Base-by-base conservation (phyloP, 1,284 basidiomycete species). In the Cutaneotrichosporon mucoides region DNA sequence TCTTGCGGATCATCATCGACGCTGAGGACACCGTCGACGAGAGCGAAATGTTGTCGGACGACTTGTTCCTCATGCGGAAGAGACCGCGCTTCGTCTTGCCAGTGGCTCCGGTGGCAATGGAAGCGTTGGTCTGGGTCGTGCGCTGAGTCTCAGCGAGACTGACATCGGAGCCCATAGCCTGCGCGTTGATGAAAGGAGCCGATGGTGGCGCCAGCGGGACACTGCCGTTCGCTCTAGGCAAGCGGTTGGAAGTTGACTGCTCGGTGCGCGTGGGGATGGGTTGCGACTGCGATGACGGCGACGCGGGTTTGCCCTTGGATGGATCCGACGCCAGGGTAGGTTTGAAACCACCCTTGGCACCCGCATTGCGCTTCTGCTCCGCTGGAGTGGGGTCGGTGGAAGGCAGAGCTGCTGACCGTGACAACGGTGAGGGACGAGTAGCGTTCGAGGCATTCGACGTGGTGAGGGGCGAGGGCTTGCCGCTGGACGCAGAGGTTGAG, bases 21-120 rank as follows among this genome's bases (percentile, higher is more conserved):
- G 94, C 95, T 56, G 90, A 92, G 63, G 89, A 92, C 68, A 97
- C 94, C 46, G 95, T 97, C n/a, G 91, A 95, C 37, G 89, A 90
- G 53, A 99, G 85, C 38, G 92, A 96, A 64, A 99, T 95, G 77
- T 99, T 99, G 77, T 99, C 94, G 47, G 93, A 96, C 58, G 89
- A 92, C 52, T 89, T 88, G 76, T 99, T 98, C 67, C 89, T 87
- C 66, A 89, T 87, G 78, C 93, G 95, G 83, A 99, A 94, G 64
- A 74, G 63, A 13, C 76, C 66, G 49, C 66, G 65, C 61, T 71
- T 73, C 8, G 59, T 60, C 63, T 78, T 77, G 34, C 64, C 46
- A n/a, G 46, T 48, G 3, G 46, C 46, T 11, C 6, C 46, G 33
- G 62, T 63, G 36, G 49, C 70, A n/a, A 44, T 45, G 3, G 60